Base-by-base conservation (phyloP, 176 grass and related monocot genomes). In the Themeda triandra region DNA sequence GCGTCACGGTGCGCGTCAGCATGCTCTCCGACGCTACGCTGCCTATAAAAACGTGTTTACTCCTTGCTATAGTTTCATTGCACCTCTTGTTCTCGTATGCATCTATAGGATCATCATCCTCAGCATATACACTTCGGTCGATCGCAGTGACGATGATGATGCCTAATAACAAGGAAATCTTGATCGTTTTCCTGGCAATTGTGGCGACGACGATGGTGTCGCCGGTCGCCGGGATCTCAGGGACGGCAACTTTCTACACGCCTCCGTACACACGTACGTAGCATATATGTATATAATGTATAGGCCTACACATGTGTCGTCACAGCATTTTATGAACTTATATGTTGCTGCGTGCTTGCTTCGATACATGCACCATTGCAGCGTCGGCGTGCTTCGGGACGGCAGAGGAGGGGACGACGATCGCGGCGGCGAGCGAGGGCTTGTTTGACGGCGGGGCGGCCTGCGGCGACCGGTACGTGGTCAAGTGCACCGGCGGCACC, bases 171-270 rank as follows among this genome's bases (percentile, higher is more conserved):
- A 12, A 77, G 36, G 21, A 27, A 6, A n/a, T 8, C 35, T 60
- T 33, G 5, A 60, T 60, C 13, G 30, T 89, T 51, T 7, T 68
- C 42, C 41, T 80, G 68, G 65, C 21, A 4, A 71, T 75, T 13
- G 76, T 64, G 58, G 36, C 53, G 13, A 77, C 42, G 6, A 54
- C 51, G 19, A 71, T 84, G 66, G 76, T 82, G 10, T 84, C 87
- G 6, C 13, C 81, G 4, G 75, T 71, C 0, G 71, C 64, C 2
- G 91, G 76, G n/a, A 68, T 18, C 2, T 29, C 76, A 24, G 91
- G 87, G 41, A 92, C 91, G 6, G 91, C 91, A 10, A 92, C 91
- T 1, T 92, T 87, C 75, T 89, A 92, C 75, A 89, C 87, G 10
- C 11, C 80, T 23, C 39, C 69, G 10, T 89, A 89, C 67, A 89